Evolutionary conservation across 1,139 yeast species (phyloP), one percentile per base, ranked within the genome.

Genomic region (Spencermartinsiella ligniputridi): DNA sequence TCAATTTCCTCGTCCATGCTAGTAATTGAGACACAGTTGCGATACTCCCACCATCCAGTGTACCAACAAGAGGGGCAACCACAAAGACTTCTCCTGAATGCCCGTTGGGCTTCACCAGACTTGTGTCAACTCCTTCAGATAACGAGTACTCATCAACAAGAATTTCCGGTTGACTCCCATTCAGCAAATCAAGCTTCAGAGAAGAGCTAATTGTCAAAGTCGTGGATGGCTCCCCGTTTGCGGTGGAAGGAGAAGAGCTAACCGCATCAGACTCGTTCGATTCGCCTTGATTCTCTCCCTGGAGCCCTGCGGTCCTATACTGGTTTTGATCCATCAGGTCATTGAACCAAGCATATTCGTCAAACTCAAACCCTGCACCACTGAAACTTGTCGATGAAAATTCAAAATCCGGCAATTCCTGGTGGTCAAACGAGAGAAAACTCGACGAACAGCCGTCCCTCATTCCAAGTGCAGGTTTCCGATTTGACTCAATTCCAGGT

Each of bases 1-100:
- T 49, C 9, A 47, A 15, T 27, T 27, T 27, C 32, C 15, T 27
- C 13, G 32, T 27, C 32, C 32, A 27, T 11, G 8, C 32, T 5
- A 27, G 32, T 15, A 27, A n/a, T 15, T 27, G 32, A n/a, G 13
- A 8, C 4, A 27, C 32, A 27, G 13, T 27, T 9, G n/a, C 15
- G 8, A 9, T 15, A n/a, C 6, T 5, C 6, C 32, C 15, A 11
- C 32, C n/a, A 11, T 9, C 32, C 8, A 22, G 11, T 22, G 9
- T 11, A 6, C 25, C 25, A 22, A 6, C 25, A 22, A 6, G 11
- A 6, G 11, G 11, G 11, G 25, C 6, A 6, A 22, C 25, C 25
- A 22, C 25, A 22, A 11, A 11, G 11, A 22, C 25, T 22, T 22
- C 25, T 6, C 11, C 25, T 6, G 25, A 6, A 6, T 6, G 6